A percentile compares a stretch with the other conserved stretches of the same genome.
phyloP scores from a whole-genome alignment of 108 stramenopile genomes.

The Aurantiochytrium sp. region DNA sequence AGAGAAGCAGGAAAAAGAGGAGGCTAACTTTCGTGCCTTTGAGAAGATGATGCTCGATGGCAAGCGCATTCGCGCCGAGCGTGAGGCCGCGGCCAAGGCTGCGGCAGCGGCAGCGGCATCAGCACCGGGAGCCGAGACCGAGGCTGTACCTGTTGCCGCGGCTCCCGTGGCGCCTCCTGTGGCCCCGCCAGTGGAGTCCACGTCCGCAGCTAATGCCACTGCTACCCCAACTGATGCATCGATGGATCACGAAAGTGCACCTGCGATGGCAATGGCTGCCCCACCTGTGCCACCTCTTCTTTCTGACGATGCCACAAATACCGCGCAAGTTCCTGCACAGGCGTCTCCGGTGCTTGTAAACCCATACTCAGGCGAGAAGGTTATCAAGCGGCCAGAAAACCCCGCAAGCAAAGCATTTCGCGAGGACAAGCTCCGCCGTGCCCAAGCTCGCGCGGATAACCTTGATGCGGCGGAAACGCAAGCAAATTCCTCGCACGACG shows the following conservation, averaged over 20 bases:
- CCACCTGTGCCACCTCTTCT: neutral
- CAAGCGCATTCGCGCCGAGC: constrained; percentile 17
- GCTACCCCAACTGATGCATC: neutral
- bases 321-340: neutral
- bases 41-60: constrained; percentile 17
- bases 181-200: neutral
- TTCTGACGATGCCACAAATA: neutral
- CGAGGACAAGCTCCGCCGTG: neutral
- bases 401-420: constrained; percentile 6
- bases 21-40: constrained; percentile 21
- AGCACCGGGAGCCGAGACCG: neutral
- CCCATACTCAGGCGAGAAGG: neutral
- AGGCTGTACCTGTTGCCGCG: neutral
- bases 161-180: neutral
- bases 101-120: neutral
- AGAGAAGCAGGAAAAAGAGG: constrained; percentile 44
- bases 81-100: neutral
- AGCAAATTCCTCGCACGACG: no score
- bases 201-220: neutral
- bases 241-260: neutral
- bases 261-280: neutral
- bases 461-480: neutral
- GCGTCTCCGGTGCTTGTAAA: neutral
- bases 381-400: neutral
- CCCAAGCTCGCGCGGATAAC: neutral